A percentile compares a stretch with the other conserved stretches of the same genome.
These are phyloP conservation scores for Camelina sativa DNA, from an alignment of 345 rosid genomes.

Conservation along the genomic window DNA sequence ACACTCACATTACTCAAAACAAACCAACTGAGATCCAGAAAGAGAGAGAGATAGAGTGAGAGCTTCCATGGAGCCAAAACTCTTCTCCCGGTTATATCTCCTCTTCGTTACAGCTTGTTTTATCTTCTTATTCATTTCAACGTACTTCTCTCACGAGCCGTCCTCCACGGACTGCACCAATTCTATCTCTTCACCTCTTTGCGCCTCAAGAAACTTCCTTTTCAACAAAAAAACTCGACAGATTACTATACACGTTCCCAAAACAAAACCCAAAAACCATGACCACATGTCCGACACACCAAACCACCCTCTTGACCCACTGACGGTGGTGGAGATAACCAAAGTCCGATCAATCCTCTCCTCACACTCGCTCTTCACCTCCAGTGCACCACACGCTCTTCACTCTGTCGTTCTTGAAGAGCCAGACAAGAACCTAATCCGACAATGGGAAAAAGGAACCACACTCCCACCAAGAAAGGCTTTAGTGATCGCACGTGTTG, in stretches of 20 bases:
- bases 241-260: constrained; percentile 16
- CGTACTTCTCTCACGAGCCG: constrained; percentile 52
- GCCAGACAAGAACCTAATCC: constrained; percentile 67
- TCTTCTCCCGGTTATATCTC: constrained; percentile 51
- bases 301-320: constrained; percentile 68
- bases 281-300: constrained; percentile 59
- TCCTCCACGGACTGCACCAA: constrained; percentile 51
- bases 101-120: constrained; percentile 50
- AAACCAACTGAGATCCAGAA: not conserved
- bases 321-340: constrained; percentile 60
- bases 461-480: constrained; percentile 68
- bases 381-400: constrained; percentile 46
- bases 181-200: constrained; percentile 53
- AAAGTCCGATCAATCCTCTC: constrained; percentile 55
- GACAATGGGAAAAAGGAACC: constrained; percentile 62
- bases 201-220: constrained; percentile 61
- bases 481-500: constrained; percentile 67
- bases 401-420: constrained; percentile 80
- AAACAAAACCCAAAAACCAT: constrained; percentile 43
- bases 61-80: constrained; percentile 60
- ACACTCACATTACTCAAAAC: not conserved
- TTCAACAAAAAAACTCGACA: constrained; percentile 43
- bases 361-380: constrained; percentile 61
- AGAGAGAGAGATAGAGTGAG: not conserved
- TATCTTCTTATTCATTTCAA: constrained; percentile 59